phyloP scores from a whole-genome alignment of 2,329 filamentous ascomycete genomes.

The Colletotrichum horii region DNA sequence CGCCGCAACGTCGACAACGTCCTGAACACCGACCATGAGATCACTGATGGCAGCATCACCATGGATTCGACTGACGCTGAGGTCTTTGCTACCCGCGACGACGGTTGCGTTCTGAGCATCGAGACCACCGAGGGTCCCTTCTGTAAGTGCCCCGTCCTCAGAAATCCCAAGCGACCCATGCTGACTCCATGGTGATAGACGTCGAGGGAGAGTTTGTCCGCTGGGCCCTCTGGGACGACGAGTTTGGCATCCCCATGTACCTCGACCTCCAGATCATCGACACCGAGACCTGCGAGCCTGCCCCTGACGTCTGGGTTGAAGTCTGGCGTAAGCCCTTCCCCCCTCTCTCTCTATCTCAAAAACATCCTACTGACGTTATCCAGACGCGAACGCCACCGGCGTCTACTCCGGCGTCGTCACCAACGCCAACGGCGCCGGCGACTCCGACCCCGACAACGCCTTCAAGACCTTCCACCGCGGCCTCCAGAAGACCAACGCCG shows the following conservation, averaged over 20 bases:
- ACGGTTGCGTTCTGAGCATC: neutral
- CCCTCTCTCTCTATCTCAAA: neutral
- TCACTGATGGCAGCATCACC: neutral
- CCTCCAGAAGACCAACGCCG: constrained; percentile 24
- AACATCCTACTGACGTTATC: neutral
- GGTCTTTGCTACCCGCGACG: constrained; percentile 9
- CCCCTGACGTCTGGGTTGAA: constrained; percentile 1
- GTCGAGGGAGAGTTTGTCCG: constrained; percentile 9
- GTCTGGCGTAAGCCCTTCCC: constrained; percentile 2
- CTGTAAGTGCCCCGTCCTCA: neutral
- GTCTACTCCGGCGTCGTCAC: constrained; percentile 13
- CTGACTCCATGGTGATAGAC: neutral
- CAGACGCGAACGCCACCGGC: constrained; percentile 15
- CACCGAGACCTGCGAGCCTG: constrained; percentile 15
- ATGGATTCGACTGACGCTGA: neutral
- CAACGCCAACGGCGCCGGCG: neutral
- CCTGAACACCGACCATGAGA: constrained; percentile 2
- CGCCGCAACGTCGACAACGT: neutral
- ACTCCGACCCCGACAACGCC: neutral
- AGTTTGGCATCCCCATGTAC: constrained; percentile 5
- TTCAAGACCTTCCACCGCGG: constrained; percentile 1
- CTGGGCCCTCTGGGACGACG: neutral
- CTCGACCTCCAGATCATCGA: constrained; percentile 17
- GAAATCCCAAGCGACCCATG: neutral
- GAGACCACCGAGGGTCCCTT: constrained; percentile 3